Evolutionary conservation across 2,329 filamentous ascomycete genomes (phyloP).

Genomic region (Ceratocystis papillata): DNA sequence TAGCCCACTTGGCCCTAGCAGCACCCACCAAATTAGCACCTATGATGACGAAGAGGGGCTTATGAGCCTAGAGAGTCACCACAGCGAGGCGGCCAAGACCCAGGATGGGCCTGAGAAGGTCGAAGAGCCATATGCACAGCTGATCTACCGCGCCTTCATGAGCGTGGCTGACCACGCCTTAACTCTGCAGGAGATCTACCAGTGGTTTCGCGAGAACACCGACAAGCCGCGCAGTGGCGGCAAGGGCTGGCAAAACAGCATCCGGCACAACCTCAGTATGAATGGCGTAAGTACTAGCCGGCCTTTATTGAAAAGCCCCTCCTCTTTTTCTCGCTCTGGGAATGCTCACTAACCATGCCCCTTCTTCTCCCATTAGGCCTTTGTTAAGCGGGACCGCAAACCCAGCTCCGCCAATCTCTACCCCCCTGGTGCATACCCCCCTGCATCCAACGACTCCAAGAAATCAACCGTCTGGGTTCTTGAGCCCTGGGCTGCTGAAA

Average conservation of each 20-base stretch:
- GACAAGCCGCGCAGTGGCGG: conserved; percentile 60
- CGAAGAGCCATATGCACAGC: conserved; percentile 62
- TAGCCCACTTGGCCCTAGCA: conserved; percentile 8
- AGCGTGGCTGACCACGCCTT: conserved; percentile 56
- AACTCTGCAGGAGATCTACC: conserved; percentile 76
- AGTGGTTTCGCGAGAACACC: conserved; percentile 78
- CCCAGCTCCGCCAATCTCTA: neutral
- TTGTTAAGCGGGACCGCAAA: conserved; percentile 35
- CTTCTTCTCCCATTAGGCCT: conserved; percentile 31
- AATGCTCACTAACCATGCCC: neutral
- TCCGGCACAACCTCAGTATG: conserved; percentile 93
- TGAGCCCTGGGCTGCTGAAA: conserved; percentile 53
- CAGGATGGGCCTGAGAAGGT: conserved; percentile 27
- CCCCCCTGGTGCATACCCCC: conserved; percentile 24
- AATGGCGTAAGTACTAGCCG: conserved; percentile 55
- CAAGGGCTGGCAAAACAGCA: conserved; percentile 90
- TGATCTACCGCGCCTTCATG: conserved; percentile 68
- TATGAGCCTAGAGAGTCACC: conserved; percentile 23
- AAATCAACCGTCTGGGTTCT: conserved; percentile 70
- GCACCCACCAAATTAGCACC: conserved; percentile 8
- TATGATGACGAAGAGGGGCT: conserved; percentile 22
- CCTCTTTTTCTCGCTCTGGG: conserved; percentile 18
- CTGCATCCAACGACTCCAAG: conserved; percentile 33
- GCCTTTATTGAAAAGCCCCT: neutral
- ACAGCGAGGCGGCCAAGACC: conserved; percentile 26